Conservation (phyloP, 164 flowering plant genomes). For the Platanus orientalis region DNA sequence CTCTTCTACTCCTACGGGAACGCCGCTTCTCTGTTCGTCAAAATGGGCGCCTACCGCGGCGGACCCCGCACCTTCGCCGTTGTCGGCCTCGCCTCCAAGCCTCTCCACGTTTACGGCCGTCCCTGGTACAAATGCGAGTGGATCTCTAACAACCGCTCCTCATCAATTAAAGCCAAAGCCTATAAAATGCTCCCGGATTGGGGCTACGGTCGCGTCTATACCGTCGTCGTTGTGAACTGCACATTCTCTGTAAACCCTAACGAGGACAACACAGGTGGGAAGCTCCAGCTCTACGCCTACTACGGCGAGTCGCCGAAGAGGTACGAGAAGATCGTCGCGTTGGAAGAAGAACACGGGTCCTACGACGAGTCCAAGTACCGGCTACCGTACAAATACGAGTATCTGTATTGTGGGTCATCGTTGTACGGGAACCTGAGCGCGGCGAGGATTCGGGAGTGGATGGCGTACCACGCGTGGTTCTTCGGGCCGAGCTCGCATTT, state of each 20-base stretch:
- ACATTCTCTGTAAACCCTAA: slow-evolving; percentile 46
- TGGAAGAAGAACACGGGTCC: slow-evolving; percentile 42
- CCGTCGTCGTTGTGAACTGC: slow-evolving; percentile 65
- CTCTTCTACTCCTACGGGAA: too few relatives aligned
- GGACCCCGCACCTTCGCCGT: slow-evolving; percentile 50
- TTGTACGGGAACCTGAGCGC: too few relatives aligned
- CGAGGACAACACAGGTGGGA: slow-evolving; percentile 50
- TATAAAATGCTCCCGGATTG: slow-evolving; percentile 63
- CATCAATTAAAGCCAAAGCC: slow-evolving; percentile 29
- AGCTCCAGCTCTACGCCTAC: slow-evolving; percentile 46
- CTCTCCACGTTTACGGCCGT: slow-evolving; percentile 47
- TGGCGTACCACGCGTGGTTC: slow-evolving; percentile 69
- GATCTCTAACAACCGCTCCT: slow-evolving; percentile 27
- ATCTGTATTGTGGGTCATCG: slow-evolving; percentile 70
- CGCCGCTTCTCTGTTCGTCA: slow-evolving; percentile 59
- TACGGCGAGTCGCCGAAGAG: slow-evolving; percentile 31
- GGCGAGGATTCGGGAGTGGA: slow-evolving; percentile 53
- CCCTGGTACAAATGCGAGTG: too few relatives aligned
- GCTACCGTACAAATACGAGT: slow-evolving; percentile 52
- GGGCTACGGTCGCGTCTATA: too few relatives aligned
- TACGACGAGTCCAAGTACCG: slow-evolving; percentile 37
- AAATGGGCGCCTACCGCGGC: slow-evolving; percentile 72
- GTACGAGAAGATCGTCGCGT: slow-evolving; percentile 41
- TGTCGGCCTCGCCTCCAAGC: slow-evolving; percentile 68
- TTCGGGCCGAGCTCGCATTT: slow-evolving; percentile 56